Conservation (phyloP, 805 yeast genomes). For the Jamesozyma rosinii region DNA sequence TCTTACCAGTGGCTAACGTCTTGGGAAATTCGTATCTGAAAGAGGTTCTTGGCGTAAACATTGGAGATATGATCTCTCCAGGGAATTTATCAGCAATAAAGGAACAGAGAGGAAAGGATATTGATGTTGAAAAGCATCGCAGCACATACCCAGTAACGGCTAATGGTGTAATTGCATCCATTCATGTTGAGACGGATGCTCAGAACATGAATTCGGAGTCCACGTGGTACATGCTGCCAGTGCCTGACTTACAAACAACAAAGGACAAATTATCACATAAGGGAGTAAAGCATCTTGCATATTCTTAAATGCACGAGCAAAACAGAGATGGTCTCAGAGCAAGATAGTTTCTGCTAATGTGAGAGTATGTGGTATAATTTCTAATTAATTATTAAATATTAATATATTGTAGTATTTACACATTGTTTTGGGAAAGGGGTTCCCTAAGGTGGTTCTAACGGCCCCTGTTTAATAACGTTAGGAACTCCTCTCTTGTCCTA, state of each 20-base stretch:
- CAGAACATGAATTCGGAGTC: slow-evolving; percentile 42
- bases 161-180: slow-evolving; percentile 54
- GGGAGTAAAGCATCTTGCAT: slow-evolving; percentile 27
- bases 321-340: too few relatives aligned
- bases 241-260: slow-evolving; percentile 48
- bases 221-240: slow-evolving; percentile 54
- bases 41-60: slow-evolving; percentile 5
- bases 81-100: slow-evolving; percentile 19
- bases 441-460: too few relatives aligned
- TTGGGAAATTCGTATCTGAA: slow-evolving; percentile 14
- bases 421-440: too few relatives aligned
- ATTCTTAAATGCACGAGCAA: too few relatives aligned
- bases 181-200: slow-evolving; percentile 64
- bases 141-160: slow-evolving; percentile 50
- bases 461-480: slow-evolving; percentile 62
- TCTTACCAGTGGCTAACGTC: slow-evolving; percentile 44
- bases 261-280: slow-evolving; percentile 16
- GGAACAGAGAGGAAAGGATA: slow-evolving; percentile 8
- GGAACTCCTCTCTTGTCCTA: slow-evolving; percentile 92
- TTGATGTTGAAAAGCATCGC: slow-evolving; percentile 33
- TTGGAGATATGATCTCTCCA: slow-evolving; percentile 19
- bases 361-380: too few relatives aligned
- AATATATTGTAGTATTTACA: neutral
- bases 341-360: too few relatives aligned
- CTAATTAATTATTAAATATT: slow-evolving; percentile 3